Conservation (phyloP, 768 basidiomycete genomes). For the Boletus vermiculosoides region DNA sequence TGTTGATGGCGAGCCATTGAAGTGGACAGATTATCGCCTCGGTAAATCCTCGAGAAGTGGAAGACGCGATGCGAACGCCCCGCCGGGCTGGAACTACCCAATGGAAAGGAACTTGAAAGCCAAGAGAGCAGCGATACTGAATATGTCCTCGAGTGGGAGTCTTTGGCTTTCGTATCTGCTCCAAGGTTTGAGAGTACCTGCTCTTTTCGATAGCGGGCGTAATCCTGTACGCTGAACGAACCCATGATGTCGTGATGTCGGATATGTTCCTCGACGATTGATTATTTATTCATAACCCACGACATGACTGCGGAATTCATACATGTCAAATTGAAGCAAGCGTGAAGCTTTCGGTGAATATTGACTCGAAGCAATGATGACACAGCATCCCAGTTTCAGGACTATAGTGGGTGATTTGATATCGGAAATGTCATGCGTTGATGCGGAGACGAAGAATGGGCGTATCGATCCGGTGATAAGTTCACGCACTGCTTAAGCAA, state of each 20-base stretch:
- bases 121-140: neutral
- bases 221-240: neutral
- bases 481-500: no score
- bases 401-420: no score
- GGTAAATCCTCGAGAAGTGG: slow-evolving; percentile 10
- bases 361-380: neutral
- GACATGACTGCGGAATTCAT: neutral
- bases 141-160: no score
- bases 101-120: neutral
- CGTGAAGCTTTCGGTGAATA: neutral
- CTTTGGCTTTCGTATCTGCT: neutral
- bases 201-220: neutral
- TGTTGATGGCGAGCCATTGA: slow-evolving; percentile 12
- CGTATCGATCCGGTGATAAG: no score
- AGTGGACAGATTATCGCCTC: slow-evolving; percentile 4
- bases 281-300: neutral
- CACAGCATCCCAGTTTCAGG: neutral
- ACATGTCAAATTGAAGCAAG: no score
- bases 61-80: neutral
- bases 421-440: no score
- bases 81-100: neutral
- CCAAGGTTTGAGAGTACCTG: neutral
- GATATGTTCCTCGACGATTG: neutral
- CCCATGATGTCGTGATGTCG: neutral
- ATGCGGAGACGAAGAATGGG: no score